A percentile compares a stretch with the other conserved stretches of the same genome.
These are phyloP conservation scores for Phytophthora chlamydospora DNA, from an alignment of 352 stramenopile genomes.

Conservation along the genomic window DNA sequence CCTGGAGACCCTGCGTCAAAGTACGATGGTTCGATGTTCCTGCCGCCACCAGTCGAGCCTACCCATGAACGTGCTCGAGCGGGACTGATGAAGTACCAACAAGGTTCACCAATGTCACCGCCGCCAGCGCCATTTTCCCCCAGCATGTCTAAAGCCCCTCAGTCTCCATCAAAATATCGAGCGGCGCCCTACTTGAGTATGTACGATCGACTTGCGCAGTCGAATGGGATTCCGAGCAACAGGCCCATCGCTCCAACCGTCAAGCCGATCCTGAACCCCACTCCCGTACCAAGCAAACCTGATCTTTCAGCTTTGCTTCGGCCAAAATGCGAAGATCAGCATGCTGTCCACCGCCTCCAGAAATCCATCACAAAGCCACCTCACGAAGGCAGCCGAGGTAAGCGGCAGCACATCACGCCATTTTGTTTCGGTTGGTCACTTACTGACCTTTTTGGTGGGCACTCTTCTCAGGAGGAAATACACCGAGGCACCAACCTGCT, in stretches of 20 bases:
- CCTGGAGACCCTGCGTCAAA: constrained; percentile 45
- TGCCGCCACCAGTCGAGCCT: constrained; percentile 47
- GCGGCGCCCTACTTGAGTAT: constrained; percentile 61
- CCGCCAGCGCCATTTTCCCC: constrained; percentile 12
- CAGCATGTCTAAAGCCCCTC: constrained; percentile 21
- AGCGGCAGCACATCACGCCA: neutral
- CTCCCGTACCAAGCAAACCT: constrained; percentile 13
- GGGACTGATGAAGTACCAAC: constrained; percentile 24
- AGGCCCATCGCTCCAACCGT: constrained; percentile 40
- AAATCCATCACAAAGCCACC: constrained; percentile 15
- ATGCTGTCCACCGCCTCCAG: neutral
- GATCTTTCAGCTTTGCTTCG: constrained; percentile 5
- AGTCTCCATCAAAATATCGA: constrained; percentile 18
- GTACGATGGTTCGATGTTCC: constrained; percentile 66
- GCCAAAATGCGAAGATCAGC: constrained; percentile 12
- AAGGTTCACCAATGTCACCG: constrained; percentile 10
- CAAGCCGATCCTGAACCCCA: constrained; percentile 42
- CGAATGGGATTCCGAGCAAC: constrained; percentile 43
- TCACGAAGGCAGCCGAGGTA: constrained; percentile 25
- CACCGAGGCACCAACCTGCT: constrained; percentile 6
- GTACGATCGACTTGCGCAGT: constrained; percentile 67
- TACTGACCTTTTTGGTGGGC: neutral
- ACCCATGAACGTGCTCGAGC: constrained; percentile 41
- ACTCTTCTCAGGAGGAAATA: constrained; percentile 5
- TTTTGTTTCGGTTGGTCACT: neutral